Evolutionary conservation across 352 stramenopile species (phyloP).

Genomic region (Pythium vanterpoolii): DNA sequence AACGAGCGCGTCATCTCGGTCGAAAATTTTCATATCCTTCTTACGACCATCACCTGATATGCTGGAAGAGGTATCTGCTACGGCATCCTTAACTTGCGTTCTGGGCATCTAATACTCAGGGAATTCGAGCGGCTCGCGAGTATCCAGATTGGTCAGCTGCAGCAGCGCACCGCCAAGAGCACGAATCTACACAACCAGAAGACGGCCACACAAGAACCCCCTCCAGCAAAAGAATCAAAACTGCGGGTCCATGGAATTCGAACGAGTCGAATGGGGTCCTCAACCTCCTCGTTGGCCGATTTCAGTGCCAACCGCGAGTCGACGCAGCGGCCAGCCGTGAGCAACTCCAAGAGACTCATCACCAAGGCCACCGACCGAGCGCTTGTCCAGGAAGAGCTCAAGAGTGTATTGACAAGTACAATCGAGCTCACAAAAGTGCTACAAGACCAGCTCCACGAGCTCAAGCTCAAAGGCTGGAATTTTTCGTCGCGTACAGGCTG

Average conservation of each 20-base stretch:
- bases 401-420: slow-evolving; percentile 52
- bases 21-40: slow-evolving; percentile 76
- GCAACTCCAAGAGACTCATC: slow-evolving; percentile 19
- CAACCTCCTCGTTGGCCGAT: background rate
- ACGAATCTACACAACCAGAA: background rate
- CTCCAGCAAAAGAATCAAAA: slow-evolving; percentile 17
- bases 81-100: slow-evolving; percentile 39
- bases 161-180: slow-evolving; percentile 9
- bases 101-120: slow-evolving; percentile 36
- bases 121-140: slow-evolving; percentile 73
- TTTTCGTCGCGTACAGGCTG: slow-evolving; percentile 28
- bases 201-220: background rate
- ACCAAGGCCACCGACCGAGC: slow-evolving; percentile 41
- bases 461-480: slow-evolving; percentile 81
- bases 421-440: slow-evolving; percentile 71
- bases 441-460: slow-evolving; percentile 72
- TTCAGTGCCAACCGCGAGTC: background rate
- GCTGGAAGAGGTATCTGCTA: background rate
- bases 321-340: background rate
- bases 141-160: slow-evolving; percentile 50
- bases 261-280: slow-evolving; percentile 18
- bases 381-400: slow-evolving; percentile 71
- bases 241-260: slow-evolving; percentile 22
- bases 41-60: background rate
- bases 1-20: slow-evolving; percentile 58